Percentiles rank a stretch among this genome's conserved stretches.
These are phyloP conservation scores for Tympanopsis confertula DNA, from an alignment of 2,329 filamentous ascomycete species.

Conservation along the genomic window DNA sequence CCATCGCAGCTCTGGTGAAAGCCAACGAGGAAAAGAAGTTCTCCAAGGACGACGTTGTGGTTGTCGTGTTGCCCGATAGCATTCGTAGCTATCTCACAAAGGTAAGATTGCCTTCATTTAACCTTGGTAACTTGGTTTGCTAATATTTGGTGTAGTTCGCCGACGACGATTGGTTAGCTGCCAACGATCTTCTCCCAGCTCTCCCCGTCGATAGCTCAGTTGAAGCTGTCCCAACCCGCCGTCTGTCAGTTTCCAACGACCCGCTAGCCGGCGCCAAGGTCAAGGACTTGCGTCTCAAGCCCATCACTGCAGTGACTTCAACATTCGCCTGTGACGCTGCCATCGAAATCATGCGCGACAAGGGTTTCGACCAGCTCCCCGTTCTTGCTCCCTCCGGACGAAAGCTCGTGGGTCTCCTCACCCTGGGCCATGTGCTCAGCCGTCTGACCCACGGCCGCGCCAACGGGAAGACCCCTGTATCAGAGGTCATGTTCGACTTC, in stretches of 20 bases:
- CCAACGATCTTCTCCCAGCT: slow-evolving; percentile 76
- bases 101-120: slow-evolving; percentile 2
- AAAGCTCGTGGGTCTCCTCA: slow-evolving; percentile 81
- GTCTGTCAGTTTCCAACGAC: slow-evolving; percentile 34
- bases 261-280: slow-evolving; percentile 72
- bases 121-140: too few species aligned
- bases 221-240: slow-evolving; percentile 21
- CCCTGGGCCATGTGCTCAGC: slow-evolving; percentile 84
- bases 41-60: slow-evolving; percentile 73
- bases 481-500: slow-evolving; percentile 96
- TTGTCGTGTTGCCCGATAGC: slow-evolving; percentile 87
- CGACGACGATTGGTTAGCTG: slow-evolving; percentile 96
- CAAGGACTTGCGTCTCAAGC: slow-evolving; percentile 75
- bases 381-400: slow-evolving; percentile 58
- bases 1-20: slow-evolving; percentile 69
- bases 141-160: slow-evolving; percentile 53
- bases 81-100: slow-evolving; percentile 92
- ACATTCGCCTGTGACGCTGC: slow-evolving; percentile 69
- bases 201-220: slow-evolving; percentile 29
- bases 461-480: slow-evolving; percentile 60
- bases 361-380: slow-evolving; percentile 93
- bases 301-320: slow-evolving; percentile 72
- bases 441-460: slow-evolving; percentile 80
- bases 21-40: slow-evolving; percentile 69
- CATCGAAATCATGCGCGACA: slow-evolving; percentile 96